Percentiles rank a stretch among this genome's conserved stretches.
phyloP scores from a whole-genome alignment of 202 grass and related monocot species.

The Schoenoplectus tabernaemontani region DNA sequence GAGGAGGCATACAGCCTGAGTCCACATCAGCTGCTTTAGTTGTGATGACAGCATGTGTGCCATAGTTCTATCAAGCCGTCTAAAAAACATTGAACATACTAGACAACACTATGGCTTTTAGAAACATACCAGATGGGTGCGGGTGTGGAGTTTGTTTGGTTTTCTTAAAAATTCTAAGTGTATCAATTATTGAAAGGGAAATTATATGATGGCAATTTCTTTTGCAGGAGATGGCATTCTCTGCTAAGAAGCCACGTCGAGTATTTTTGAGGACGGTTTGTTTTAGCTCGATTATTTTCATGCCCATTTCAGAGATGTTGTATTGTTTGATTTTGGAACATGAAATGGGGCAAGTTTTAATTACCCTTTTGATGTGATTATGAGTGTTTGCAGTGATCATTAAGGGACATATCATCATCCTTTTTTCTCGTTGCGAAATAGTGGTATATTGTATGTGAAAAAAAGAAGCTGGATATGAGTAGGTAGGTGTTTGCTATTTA shows the following conservation, averaged over 20 bases:
- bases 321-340: neutral
- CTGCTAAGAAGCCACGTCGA: neutral
- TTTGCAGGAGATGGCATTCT: constrained; percentile 10
- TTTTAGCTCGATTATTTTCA: neutral
- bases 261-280: neutral
- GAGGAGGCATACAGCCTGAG: too few relatives aligned
- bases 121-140: too few relatives aligned
- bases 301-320: neutral
- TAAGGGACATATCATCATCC: neutral
- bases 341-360: neutral
- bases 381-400: constrained; percentile 3
- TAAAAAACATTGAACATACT: too few relatives aligned
- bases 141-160: too few relatives aligned
- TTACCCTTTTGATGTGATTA: constrained; percentile 3
- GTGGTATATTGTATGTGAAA: neutral
- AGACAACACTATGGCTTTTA: too few relatives aligned
- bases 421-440: neutral
- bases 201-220: neutral
- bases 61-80: too few relatives aligned
- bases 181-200: too few relatives aligned
- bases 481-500: neutral
- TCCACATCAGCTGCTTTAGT: too few relatives aligned
- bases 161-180: too few relatives aligned
- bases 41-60: too few relatives aligned
- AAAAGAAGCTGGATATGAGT: neutral